Base-by-base conservation (phyloP, 208 protist genomes). In the Acanthamoeba royreba region DNA sequence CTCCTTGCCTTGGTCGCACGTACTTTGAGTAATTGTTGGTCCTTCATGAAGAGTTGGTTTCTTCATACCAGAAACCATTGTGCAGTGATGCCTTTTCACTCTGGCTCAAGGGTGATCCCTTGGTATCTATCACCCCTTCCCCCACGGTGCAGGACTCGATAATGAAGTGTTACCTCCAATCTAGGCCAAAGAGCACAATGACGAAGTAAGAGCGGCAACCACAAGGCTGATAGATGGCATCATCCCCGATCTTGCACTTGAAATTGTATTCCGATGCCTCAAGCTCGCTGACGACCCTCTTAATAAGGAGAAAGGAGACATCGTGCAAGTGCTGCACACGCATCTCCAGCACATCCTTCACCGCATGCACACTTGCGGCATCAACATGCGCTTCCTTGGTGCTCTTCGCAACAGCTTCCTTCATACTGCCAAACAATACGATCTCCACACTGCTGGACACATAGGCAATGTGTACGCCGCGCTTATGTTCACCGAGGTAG, bases 321-420 rank as follows among this genome's bases (percentile, higher is more conserved):
- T 33, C 58, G 58, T 69, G 3, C 55, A 63, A 28, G 42, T 8
- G 17, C 61, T 40, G 8, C 28, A 40, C 61, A 72, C 61, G 61
- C 87, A 79, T n/a, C 1, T 79, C 11, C 43, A 63, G 0, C 53
- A 92, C 43, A 79, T 81, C 1, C 87, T 92, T 0, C 53, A 92
- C 25, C 53, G 87, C 0, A 92, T 92, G 87, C 87, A 92, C 61
- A 79, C 87, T 43, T 92, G 58, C 22, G 87, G 87, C 25, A 40
- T 92, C 58, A 92, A 92, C 58, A 92, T 92, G 87, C 55, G 87
- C 79, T 79, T 79, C 66, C 66, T 79, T 2, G 66, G 66, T 25
- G 3, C 38, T 1, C 15, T 79, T 13, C 66, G 66, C 28, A 40
- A 28, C 66, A 8, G 11, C 4, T 79, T 79, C 66, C 28, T 79